Percentiles rank a stretch among this genome's conserved stretches.
These are phyloP conservation scores for Myochromella boudieri DNA, from an alignment of 768 basidiomycete genomes.

Conservation along the genomic window DNA sequence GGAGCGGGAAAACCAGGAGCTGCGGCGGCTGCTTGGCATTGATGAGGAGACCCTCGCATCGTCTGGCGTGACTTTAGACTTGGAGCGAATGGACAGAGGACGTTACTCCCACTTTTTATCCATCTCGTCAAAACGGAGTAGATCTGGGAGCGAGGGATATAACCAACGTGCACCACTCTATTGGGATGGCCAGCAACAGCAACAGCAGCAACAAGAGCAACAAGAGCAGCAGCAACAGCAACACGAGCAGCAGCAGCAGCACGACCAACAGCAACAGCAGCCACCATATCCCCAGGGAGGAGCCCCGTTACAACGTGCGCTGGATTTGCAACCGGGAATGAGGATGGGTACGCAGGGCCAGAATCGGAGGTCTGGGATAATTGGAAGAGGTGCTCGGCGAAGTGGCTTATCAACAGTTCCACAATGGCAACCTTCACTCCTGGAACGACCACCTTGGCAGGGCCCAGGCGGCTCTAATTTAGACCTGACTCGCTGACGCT, in stretches of 20 bases:
- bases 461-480: constrained; percentile 1
- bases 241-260: background rate
- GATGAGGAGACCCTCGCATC: constrained; percentile 54
- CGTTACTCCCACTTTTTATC: constrained; percentile 35
- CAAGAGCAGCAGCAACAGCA: constrained; percentile 11
- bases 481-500: constrained; percentile 7
- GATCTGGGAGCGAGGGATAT: constrained; percentile 19
- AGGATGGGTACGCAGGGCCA: constrained; percentile 44
- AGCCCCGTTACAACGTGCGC: constrained; percentile 42
- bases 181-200: constrained; percentile 19
- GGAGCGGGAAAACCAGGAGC: constrained; percentile 77
- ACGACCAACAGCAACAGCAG: background rate
- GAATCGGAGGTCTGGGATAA: constrained; percentile 58
- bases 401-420: constrained; percentile 8
- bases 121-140: constrained; percentile 29
- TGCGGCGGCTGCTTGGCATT: constrained; percentile 77
- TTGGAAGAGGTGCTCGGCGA: constrained; percentile 43
- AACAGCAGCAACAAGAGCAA: constrained; percentile 30
- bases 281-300: constrained; percentile 12
- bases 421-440: constrained; percentile 10
- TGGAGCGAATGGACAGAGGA: constrained; percentile 44
- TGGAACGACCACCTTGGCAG: constrained; percentile 8
- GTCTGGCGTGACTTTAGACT: constrained; percentile 52
- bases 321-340: constrained; percentile 53
- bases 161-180: constrained; percentile 10